Percentiles rank a stretch among this genome's conserved stretches.
phyloP scores from a whole-genome alignment of 1,284 basidiomycete species.

The Phylloboletellus chloephorus region DNA sequence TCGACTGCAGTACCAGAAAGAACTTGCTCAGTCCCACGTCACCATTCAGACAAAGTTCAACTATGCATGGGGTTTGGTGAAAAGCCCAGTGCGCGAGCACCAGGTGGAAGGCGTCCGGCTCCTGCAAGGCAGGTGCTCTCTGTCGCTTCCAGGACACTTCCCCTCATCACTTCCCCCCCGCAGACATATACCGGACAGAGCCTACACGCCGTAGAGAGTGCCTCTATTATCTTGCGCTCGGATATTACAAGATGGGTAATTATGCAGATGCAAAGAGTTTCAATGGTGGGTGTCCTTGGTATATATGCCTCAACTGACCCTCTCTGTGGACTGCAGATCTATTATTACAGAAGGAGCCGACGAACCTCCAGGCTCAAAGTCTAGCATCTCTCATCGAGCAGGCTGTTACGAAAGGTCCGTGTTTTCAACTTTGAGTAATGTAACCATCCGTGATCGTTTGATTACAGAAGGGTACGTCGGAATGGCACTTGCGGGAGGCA shows the following conservation, averaged over 20 bases:
- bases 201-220: constrained; percentile 89
- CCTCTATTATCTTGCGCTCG: constrained; percentile 93
- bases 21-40: constrained; percentile 78
- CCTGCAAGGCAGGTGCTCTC: constrained; percentile 67
- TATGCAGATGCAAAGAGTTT: constrained; percentile 91
- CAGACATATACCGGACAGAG: constrained; percentile 88
- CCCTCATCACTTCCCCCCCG: constrained; percentile 6
- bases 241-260: constrained; percentile 96
- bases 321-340: constrained; percentile 49
- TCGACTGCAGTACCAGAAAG: constrained; percentile 83
- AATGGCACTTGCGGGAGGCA: constrained; percentile 90
- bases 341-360: constrained; percentile 88
- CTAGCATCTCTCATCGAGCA: constrained; percentile 82
- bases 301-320: not conserved
- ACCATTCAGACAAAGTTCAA: constrained; percentile 98
- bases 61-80: constrained; percentile 94
- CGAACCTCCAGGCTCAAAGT: constrained; percentile 91
- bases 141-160: not conserved
- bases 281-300: constrained; percentile 62
- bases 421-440: constrained; percentile 1
- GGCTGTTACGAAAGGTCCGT: constrained; percentile 75
- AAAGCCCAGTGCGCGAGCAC: constrained; percentile 76
- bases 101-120: constrained; percentile 89
- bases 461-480: constrained; percentile 83
- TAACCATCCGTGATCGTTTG: constrained; percentile 5